Conservation (phyloP, 2,329 filamentous ascomycete species). For the Aspergillus candidus region DNA sequence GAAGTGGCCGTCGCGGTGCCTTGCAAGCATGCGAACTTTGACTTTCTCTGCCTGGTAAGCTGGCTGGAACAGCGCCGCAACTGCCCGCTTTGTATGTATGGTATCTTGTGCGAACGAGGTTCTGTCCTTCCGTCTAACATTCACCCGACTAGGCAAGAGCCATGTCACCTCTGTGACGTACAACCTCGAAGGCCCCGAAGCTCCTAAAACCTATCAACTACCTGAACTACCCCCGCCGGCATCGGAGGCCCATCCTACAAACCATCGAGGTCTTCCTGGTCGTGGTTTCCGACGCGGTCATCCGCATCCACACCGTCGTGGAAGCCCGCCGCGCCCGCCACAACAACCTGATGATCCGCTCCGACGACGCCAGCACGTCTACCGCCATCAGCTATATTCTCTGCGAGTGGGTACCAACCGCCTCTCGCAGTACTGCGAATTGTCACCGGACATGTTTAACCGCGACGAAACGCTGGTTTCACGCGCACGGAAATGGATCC, state of each 20-base stretch:
- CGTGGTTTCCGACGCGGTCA: constrained; percentile 8
- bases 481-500: constrained; percentile 72
- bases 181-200: constrained; percentile 49
- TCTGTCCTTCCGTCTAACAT: constrained; percentile 2
- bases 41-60: constrained; percentile 75
- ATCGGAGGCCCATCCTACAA: constrained; percentile 9
- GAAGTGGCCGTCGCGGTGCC: constrained; percentile 67
- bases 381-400: constrained; percentile 65
- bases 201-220: constrained; percentile 55
- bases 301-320: constrained; percentile 17
- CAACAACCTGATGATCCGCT: constrained; percentile 43
- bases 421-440: constrained; percentile 66
- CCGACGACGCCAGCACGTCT: constrained; percentile 63
- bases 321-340: constrained; percentile 21
- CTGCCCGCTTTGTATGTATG: constrained; percentile 69
- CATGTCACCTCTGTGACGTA: constrained; percentile 59
- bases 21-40: constrained; percentile 74
- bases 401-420: constrained; percentile 77
- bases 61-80: constrained; percentile 69
- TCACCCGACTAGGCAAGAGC: constrained; percentile 40
- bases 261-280: constrained; percentile 3
- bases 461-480: constrained; percentile 62
- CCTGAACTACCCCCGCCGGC: constrained; percentile 23
- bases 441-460: constrained; percentile 62
- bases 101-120: too few relatives aligned